phyloP scores from a whole-genome alignment of 169 alveolate species.

The Eimeria praecox region DNA sequence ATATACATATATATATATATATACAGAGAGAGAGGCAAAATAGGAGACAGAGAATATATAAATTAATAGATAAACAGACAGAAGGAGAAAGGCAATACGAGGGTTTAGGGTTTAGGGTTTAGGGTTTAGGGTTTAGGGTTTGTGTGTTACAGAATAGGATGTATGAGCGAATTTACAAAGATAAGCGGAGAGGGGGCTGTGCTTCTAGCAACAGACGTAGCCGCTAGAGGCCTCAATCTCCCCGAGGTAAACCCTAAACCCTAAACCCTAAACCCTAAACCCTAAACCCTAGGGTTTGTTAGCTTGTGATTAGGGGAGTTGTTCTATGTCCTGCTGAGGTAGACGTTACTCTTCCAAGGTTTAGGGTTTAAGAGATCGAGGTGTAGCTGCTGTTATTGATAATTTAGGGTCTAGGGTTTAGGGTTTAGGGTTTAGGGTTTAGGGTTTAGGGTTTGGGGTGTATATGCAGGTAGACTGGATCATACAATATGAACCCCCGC shows the following conservation, averaged over 20 bases:
- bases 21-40: no score
- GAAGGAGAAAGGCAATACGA: no score
- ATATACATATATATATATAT: no score
- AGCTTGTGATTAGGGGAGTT: not conserved
- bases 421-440: slow-evolving; percentile 10
- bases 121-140: slow-evolving; percentile 12
- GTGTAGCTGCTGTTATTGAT: no score
- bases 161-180: slow-evolving; percentile 61
- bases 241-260: slow-evolving; percentile 53
- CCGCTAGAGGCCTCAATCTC: slow-evolving; percentile 72
- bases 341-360: not conserved
- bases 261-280: slow-evolving; percentile 49
- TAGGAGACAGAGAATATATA: no score
- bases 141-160: slow-evolving; percentile 48
- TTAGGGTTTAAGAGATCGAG: not conserved
- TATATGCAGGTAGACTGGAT: slow-evolving; percentile 61
- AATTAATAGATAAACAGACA: not conserved
- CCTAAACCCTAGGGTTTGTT: not conserved
- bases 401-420: not conserved
- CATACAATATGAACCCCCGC: slow-evolving; percentile 77
- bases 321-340: not conserved
- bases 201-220: slow-evolving; percentile 68
- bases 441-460: slow-evolving; percentile 37
- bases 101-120: not conserved
- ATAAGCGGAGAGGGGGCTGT: slow-evolving; percentile 43